Evolutionary conservation across 2,329 filamentous ascomycete genomes (phyloP).

Genomic region (Botryotinia convoluta): DNA sequence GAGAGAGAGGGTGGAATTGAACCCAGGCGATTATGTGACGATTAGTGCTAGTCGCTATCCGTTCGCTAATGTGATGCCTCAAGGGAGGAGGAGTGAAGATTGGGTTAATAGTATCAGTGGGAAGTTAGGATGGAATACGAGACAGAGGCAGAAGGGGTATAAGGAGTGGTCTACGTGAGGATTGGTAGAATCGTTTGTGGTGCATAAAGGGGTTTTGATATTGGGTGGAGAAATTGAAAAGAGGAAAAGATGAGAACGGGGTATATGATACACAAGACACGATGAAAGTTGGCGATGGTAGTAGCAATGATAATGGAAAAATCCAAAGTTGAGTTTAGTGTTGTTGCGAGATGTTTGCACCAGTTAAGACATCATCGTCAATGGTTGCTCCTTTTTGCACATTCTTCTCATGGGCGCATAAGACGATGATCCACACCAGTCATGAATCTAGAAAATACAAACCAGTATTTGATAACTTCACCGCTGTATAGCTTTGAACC

Average conservation of each 20-base stretch:
- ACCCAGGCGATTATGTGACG: conserved; percentile 79
- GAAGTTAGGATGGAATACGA: conserved; percentile 78
- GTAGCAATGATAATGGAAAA: background rate
- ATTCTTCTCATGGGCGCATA: background rate
- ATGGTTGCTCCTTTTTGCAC: too few relatives aligned
- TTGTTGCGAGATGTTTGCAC: background rate
- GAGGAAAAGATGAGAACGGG: background rate
- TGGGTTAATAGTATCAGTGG: conserved; percentile 80
- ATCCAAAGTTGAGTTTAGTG: background rate
- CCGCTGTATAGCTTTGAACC: background rate
- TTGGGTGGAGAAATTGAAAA: background rate
- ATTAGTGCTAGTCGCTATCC: conserved; percentile 78
- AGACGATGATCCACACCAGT: too few relatives aligned
- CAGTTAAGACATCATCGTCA: background rate
- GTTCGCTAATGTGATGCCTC: conserved; percentile 72
- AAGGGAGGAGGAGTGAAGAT: conserved; percentile 68
- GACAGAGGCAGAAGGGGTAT: conserved; percentile 70
- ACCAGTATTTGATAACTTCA: background rate
- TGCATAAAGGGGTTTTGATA: background rate
- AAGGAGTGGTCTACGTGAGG: conserved; percentile 38
- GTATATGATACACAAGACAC: background rate
- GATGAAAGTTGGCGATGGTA: background rate
- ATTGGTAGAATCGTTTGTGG: background rate
- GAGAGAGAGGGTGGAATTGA: conserved; percentile 77
- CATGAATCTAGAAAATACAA: background rate